These are phyloP conservation scores for Citrus hindsii DNA, from an alignment of 345 rosid species.

Conservation along the genomic window DNA sequence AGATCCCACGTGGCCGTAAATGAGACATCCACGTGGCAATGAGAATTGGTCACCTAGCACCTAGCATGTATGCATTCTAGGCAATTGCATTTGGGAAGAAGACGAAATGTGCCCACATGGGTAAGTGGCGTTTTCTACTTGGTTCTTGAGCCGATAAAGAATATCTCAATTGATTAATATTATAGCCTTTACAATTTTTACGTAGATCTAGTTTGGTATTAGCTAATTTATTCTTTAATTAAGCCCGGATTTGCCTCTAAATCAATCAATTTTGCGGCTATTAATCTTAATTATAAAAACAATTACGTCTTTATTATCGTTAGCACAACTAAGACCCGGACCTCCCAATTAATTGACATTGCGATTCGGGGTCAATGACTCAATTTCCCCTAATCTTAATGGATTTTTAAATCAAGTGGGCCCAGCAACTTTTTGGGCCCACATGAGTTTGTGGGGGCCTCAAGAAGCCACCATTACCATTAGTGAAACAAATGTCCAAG, in stretches of 20 bases:
- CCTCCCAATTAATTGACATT: slow-evolving; percentile 11
- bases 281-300: not conserved
- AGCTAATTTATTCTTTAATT: not conserved
- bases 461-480: not conserved
- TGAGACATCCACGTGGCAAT: not conserved
- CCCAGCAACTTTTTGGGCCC: not conserved
- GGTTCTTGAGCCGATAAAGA: slow-evolving; percentile 9
- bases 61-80: not conserved
- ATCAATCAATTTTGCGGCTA: slow-evolving; percentile 9
- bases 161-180: not conserved
- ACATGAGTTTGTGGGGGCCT: not conserved
- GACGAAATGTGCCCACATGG: slow-evolving; percentile 32
- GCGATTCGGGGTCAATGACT: not conserved
- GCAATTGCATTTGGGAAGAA: slow-evolving; percentile 4
- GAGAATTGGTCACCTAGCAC: not conserved
- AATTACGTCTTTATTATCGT: not conserved
- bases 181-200: not conserved
- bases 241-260: not conserved
- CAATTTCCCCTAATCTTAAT: not conserved
- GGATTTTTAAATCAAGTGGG: not conserved
- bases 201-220: not conserved
- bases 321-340: not conserved
- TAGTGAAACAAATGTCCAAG: not conserved
- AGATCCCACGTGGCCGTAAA: slow-evolving; percentile 12
- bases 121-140: not conserved